These are phyloP conservation scores for Thelonectria rubi DNA, from an alignment of 2,329 filamentous ascomycete genomes.

Conservation along the genomic window DNA sequence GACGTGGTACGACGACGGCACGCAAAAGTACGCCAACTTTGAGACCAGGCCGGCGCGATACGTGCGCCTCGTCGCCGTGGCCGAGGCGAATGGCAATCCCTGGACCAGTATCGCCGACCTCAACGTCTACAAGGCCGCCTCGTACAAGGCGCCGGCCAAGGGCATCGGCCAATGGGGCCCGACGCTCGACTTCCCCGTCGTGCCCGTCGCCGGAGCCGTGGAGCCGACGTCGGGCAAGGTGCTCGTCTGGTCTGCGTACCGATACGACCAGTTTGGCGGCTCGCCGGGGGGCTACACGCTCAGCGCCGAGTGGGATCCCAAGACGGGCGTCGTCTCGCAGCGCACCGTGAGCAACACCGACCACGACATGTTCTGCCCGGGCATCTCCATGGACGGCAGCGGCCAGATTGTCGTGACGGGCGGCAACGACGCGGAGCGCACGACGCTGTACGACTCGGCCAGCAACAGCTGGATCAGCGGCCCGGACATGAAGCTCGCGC, in stretches of 20 bases:
- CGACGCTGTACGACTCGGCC: slow-evolving; percentile 55
- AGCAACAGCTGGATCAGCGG: slow-evolving; percentile 25
- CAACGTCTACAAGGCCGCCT: slow-evolving; percentile 26
- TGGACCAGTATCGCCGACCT: slow-evolving; percentile 33
- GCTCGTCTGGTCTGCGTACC: slow-evolving; percentile 25
- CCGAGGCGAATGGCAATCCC: slow-evolving; percentile 18
- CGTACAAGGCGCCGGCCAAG: slow-evolving; percentile 3
- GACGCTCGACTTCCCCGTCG: slow-evolving; percentile 29
- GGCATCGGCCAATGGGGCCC: slow-evolving; percentile 27
- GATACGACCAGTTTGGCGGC: slow-evolving; percentile 13
- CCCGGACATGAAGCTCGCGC: slow-evolving; percentile 24
- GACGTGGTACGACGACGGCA: slow-evolving; percentile 28
- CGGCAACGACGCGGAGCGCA: slow-evolving; percentile 58
- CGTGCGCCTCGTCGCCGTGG: slow-evolving; percentile 17
- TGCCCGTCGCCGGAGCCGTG: slow-evolving; percentile 31
- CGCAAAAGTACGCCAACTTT: slow-evolving; percentile 29
- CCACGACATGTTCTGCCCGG: slow-evolving; percentile 67
- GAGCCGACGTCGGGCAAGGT: slow-evolving; percentile 28
- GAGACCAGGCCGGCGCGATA: slow-evolving; percentile 29
- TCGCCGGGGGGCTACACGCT: slow-evolving; percentile 19
- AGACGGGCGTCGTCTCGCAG: slow-evolving; percentile 2
- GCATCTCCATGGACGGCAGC: slow-evolving; percentile 58
- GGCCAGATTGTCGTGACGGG: slow-evolving; percentile 64
- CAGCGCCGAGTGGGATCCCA: slow-evolving; percentile 25
- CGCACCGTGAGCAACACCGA: slow-evolving; percentile 50